phyloP scores from a whole-genome alignment of 2,329 filamentous ascomycete species.

The Nothomitra cinnamomea region DNA sequence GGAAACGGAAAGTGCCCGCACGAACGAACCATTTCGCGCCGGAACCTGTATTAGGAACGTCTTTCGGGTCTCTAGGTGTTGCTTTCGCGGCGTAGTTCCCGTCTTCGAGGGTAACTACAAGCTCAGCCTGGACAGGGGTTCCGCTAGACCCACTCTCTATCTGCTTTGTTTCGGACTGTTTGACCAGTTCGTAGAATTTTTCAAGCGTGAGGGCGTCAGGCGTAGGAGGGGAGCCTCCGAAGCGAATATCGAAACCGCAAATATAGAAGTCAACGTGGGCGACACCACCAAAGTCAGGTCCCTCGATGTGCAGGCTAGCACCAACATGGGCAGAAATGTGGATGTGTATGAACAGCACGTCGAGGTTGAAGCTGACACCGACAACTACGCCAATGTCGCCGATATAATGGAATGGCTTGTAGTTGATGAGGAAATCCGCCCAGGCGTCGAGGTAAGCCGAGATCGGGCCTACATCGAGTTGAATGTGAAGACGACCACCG shows the following conservation, averaged over 20 bases:
- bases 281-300: conserved; percentile 16
- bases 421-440: background rate
- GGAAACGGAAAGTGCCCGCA: too few species aligned
- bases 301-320: conserved; percentile 16
- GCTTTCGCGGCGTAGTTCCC: too few species aligned
- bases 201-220: too few species aligned
- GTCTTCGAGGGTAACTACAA: too few species aligned
- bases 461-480: background rate
- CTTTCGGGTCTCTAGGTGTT: too few species aligned
- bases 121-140: too few species aligned
- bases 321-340: conserved; percentile 17
- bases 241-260: conserved; percentile 4
- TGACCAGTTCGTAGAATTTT: too few species aligned
- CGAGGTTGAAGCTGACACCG: background rate
- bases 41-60: too few species aligned
- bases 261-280: conserved; percentile 17
- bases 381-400: background rate
- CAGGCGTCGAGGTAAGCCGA: background rate
- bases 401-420: background rate
- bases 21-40: too few species aligned
- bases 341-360: conserved; percentile 16
- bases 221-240: too few species aligned
- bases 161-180: too few species aligned
- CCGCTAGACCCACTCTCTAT: too few species aligned
- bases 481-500: background rate